Conservation (phyloP, 139 green algal genomes). For the Tetratostichococcus sp. region DNA sequence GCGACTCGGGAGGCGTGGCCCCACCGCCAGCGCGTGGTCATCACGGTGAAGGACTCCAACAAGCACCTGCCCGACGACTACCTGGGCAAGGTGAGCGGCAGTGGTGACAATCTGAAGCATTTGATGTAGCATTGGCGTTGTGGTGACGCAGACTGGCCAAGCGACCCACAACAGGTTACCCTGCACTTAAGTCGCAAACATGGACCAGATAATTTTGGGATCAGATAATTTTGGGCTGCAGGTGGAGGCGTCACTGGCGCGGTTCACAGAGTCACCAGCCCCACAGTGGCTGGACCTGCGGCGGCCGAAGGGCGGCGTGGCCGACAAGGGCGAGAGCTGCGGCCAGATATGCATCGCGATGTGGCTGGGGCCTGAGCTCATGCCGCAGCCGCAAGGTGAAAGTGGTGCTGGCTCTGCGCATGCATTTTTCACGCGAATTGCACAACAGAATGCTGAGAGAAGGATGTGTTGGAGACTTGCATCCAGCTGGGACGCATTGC, state of each 20-base stretch:
- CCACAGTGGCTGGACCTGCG: background rate
- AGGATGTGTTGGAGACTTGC: too few relatives aligned
- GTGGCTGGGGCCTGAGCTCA: background rate
- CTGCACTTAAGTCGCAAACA: too few relatives aligned
- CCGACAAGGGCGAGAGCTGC: background rate
- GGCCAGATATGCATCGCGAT: background rate
- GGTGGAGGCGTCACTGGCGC: background rate
- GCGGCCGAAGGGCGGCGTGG: background rate
- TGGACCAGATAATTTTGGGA: too few relatives aligned
- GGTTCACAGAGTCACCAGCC: background rate
- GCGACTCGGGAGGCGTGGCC: background rate
- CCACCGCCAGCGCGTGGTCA: background rate
- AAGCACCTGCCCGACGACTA: slow-evolving; percentile 30
- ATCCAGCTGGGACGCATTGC: too few relatives aligned
- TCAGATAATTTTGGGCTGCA: background rate
- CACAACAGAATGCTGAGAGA: too few relatives aligned
- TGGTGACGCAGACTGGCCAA: too few relatives aligned
- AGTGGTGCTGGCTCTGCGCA: too few relatives aligned
- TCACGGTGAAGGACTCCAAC: slow-evolving; percentile 30
- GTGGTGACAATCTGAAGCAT: too few relatives aligned
- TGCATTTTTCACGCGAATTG: too few relatives aligned
- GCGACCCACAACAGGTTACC: too few relatives aligned
- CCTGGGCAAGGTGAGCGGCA: slow-evolving; percentile 18
- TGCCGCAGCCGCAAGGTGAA: background rate
- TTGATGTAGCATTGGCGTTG: too few relatives aligned